Base-by-base conservation (phyloP, 495 filamentous ascomycete genomes). In the Talaromyces stipitatus region DNA sequence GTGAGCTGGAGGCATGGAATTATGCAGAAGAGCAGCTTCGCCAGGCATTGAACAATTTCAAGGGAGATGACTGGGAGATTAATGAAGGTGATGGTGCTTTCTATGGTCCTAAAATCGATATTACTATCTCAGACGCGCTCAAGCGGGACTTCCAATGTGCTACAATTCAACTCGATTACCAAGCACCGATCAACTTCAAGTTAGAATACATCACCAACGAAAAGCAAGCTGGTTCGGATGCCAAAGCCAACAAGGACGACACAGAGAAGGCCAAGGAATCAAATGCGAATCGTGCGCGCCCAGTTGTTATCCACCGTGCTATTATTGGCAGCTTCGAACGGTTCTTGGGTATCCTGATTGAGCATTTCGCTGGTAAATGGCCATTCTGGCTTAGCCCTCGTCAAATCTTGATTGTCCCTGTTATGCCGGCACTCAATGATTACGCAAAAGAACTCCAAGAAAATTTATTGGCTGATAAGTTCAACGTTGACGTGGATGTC, bases 351-450 rank as follows among this genome's bases (percentile, higher is more conserved):
- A 95, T 98, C 60, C 74, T 97, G 56, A 91, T 79, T 23, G 94
- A 98, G 75, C 94, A 97, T 69, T 98, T 96, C 66, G 94, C 78
- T 38, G 94, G 94, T 60, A 96, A 96, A 73, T 97, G 92, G 92
- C 94, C 94, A 0, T 96, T 97, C 81, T 98, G 94, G 94, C 72
- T 98, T 57, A 92, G 85, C 60, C 94, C 94, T 24, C 85, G 92
- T 18, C 94, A 98, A 74, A 82, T 97, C 48, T 75, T 97, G 59
- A 84, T 97, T 55, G 85, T 97, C 7, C 95, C 94, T 2, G 92
- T 98, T 59, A 92, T 92, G 80, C 87, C 87, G 18, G 80, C 82
- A 29, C 83, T 85, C 59, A 86, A 90, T 62, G 88, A 90, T 60
- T 98, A 97, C 66, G 90, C 85, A 16, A 77, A 87, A 66, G 94